Percentiles rank a stretch among this genome's conserved stretches.
These are phyloP conservation scores for Tulasnella sp. DNA, from an alignment of 768 basidiomycete species.

Conservation along the genomic window DNA sequence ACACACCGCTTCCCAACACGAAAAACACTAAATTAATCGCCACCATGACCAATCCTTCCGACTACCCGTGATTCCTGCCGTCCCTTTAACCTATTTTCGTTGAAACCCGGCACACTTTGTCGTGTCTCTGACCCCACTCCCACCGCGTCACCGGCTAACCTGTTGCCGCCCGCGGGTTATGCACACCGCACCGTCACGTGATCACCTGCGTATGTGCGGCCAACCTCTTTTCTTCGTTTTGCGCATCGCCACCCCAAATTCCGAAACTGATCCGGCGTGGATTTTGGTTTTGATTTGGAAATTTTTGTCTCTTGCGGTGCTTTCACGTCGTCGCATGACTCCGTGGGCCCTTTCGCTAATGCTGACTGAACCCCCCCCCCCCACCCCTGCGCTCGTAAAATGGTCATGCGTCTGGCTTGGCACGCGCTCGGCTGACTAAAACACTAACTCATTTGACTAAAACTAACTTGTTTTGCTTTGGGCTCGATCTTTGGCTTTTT, in stretches of 20 bases:
- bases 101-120: background rate
- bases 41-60: background rate
- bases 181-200: background rate
- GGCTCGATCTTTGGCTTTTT: background rate
- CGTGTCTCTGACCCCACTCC: background rate
- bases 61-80: slow-evolving; percentile 2
- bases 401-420: background rate
- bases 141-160: background rate
- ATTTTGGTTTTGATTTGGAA: background rate
- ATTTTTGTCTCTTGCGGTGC: background rate
- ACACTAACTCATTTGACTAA: background rate
- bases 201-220: background rate
- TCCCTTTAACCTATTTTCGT: background rate
- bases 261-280: background rate
- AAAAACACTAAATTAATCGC: background rate
- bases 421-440: background rate
- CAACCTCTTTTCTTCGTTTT: background rate
- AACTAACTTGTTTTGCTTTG: background rate
- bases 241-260: background rate
- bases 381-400: background rate
- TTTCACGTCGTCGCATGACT: background rate
- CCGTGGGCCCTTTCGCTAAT: background rate
- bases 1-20: background rate
- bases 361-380: too few relatives aligned
- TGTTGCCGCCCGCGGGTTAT: background rate